Evolutionary conservation across 2,329 filamentous ascomycete species (phyloP).

Genomic region (Microdochium trichocladiopsis): DNA sequence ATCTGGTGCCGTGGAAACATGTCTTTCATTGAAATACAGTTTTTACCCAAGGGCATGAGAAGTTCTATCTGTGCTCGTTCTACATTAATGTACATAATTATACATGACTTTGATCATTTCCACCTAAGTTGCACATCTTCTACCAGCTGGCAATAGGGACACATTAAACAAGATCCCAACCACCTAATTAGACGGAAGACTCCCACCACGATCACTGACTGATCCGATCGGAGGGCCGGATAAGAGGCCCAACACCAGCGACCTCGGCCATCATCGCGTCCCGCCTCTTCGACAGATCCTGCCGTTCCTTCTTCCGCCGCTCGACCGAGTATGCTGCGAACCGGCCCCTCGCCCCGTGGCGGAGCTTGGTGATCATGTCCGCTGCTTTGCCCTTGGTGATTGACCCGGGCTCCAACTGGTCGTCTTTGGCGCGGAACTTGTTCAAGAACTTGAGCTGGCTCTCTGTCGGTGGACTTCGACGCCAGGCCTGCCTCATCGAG

Average conservation of each 20-base stretch:
- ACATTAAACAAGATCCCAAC: too few species aligned
- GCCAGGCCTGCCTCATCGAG: conserved; percentile 60
- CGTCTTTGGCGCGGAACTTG: conserved; percentile 47
- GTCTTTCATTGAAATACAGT: too few species aligned
- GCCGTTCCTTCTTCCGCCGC: not conserved
- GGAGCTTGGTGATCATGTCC: conserved; percentile 91
- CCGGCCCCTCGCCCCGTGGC: conserved; percentile 67
- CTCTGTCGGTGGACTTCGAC: conserved; percentile 54
- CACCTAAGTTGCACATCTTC: too few species aligned
- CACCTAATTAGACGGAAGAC: too few species aligned
- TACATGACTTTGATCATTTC: too few species aligned
- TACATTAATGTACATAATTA: too few species aligned
- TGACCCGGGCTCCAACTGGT: conserved; percentile 44
- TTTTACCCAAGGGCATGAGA: too few species aligned
- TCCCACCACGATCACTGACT: too few species aligned
- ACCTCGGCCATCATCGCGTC: not conserved
- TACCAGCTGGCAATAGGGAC: too few species aligned
- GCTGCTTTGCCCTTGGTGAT: conserved; percentile 74
- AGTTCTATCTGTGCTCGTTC: too few species aligned
- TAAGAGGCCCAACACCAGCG: not conserved
- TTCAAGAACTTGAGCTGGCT: conserved; percentile 66
- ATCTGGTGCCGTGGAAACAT: too few species aligned
- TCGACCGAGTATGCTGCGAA: conserved; percentile 29
- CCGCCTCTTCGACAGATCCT: not conserved
- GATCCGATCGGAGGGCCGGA: too few species aligned